Percentiles rank a stretch among this genome's conserved stretches.
These are phyloP conservation scores for Parachlorella kessleri DNA, from an alignment of 139 green algal genomes.

Conservation along the genomic window DNA sequence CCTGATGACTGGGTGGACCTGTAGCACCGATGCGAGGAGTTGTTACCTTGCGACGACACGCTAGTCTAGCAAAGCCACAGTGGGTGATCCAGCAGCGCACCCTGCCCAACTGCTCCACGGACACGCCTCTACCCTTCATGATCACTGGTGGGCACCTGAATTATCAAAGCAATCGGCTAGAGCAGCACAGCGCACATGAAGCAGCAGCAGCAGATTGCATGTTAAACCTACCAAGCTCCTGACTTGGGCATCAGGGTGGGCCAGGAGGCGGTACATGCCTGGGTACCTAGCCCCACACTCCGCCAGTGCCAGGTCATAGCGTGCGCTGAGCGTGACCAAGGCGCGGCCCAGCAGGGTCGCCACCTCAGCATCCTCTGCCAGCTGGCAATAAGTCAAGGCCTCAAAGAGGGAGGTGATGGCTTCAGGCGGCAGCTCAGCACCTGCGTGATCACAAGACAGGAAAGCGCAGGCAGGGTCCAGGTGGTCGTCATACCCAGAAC, in stretches of 20 bases:
- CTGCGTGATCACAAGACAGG: neutral
- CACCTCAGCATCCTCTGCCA: slow-evolving; percentile 33
- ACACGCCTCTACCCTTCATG: no score
- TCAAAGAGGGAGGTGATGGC: slow-evolving; percentile 39
- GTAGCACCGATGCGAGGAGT: no score
- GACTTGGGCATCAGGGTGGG: slow-evolving; percentile 25
- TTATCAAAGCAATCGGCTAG: no score
- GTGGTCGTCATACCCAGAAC: neutral
- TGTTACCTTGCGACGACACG: no score
- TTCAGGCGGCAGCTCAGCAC: slow-evolving; percentile 12
- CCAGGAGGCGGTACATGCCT: slow-evolving; percentile 34
- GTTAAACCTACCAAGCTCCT: slow-evolving; percentile 36
- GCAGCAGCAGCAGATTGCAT: no score
- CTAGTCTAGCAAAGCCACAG: no score
- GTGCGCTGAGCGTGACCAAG: slow-evolving; percentile 29
- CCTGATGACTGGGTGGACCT: slow-evolving; percentile 30
- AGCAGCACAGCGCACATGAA: no score
- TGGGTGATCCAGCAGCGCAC: no score
- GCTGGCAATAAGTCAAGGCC: slow-evolving; percentile 29
- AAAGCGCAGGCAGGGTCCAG: neutral
- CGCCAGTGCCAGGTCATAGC: slow-evolving; percentile 34
- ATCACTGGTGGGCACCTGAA: no score
- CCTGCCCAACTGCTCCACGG: no score
- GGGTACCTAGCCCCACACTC: slow-evolving; percentile 28
- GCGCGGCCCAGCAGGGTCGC: slow-evolving; percentile 21